Base-by-base conservation (phyloP, 2,329 filamentous ascomycete genomes). In the Curvularia eragrostidis region DNA sequence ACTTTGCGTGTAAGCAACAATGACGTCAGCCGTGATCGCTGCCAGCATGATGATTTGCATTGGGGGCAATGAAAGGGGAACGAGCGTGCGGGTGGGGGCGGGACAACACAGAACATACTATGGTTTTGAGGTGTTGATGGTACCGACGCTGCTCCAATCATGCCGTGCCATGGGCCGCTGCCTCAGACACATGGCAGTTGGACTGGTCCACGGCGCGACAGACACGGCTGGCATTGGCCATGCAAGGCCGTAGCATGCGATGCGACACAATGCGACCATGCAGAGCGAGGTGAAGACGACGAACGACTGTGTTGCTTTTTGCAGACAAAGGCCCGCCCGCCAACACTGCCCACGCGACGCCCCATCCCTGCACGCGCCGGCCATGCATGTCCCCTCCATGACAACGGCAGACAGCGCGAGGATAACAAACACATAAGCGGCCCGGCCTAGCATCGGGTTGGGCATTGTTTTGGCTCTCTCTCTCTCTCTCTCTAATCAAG, bases 331-430 rank as follows among this genome's bases (percentile, higher is more conserved):
- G 19, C 15, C 30, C 30, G 15, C 12, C n/a, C n/a, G n/a, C n/a
- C n/a, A n/a, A n/a, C n/a, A n/a, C n/a, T n/a, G n/a, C n/a, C 36
- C 24, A 52, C 43, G 50, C 51, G 56, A 62, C 54, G 61, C 59
- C 38, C 18, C 18, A 63, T 60, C 62, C 65, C 59, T 63, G 63
- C 59, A 66, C 61, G 57, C 63, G 62, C 63, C 63, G 48, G 51
- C 26, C 63, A 63, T 59, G 63, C 61, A 51, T 51, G 52, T 55
- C 63, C 49, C 47, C 58, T 56, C 64, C 49, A 59, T 62, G 57
- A 65, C 61, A 65, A 67, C 64, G 47, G 26, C 54, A 59, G 47
- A 48, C 55, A 34, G 48, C 38, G 48, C 48, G 39, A 55, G 54
- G 51, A 52, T 34, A 58, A 54, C 57, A 62, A 62, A 62, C 56